Conservation (phyloP, 2,329 filamentous ascomycete species). For the Pezicula radicicola region DNA sequence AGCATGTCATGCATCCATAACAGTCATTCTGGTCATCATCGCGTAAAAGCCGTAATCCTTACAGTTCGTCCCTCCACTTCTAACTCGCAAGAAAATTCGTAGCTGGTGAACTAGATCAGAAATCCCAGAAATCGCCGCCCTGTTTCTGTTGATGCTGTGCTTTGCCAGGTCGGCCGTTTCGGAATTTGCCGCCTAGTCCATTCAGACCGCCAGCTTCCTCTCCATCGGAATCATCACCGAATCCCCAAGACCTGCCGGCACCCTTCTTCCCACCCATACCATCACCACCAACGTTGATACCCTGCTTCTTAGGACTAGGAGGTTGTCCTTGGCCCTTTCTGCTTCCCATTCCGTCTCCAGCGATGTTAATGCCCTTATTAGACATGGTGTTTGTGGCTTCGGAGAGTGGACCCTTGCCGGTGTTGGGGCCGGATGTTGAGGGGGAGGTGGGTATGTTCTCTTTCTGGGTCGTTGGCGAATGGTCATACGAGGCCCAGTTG, state of each 20-base stretch:
- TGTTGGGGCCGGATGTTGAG: conserved; percentile 9
- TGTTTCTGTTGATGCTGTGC: conserved; percentile 22
- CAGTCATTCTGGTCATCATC: neutral
- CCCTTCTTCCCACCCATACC: conserved; percentile 26
- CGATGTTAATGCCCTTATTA: conserved; percentile 21
- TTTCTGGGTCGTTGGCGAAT: conserved; percentile 51
- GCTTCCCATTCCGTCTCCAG: conserved; percentile 65
- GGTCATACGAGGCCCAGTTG: conserved; percentile 54
- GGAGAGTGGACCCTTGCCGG: conserved; percentile 23
- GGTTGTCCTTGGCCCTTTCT: conserved; percentile 52
- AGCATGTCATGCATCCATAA: conserved; percentile 1
- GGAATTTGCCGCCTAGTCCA: conserved; percentile 18
- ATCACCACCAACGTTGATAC: conserved; percentile 30
- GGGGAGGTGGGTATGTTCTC: conserved; percentile 27
- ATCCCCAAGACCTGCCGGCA: conserved; percentile 46
- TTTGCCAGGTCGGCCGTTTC: conserved; percentile 18
- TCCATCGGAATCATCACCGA: conserved; percentile 49
- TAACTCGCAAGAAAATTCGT: no score
- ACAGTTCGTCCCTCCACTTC: neutral
- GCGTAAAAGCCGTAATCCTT: neutral
- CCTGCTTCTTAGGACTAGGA: conserved; percentile 38
- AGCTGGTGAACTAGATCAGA: conserved; percentile 16
- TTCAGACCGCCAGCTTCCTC: conserved; percentile 28
- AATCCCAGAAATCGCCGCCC: conserved; percentile 34
- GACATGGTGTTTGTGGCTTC: conserved; percentile 21